Conservation (phyloP, 371 early-diverging fungal species). For the Apophysomyces sp. region DNA sequence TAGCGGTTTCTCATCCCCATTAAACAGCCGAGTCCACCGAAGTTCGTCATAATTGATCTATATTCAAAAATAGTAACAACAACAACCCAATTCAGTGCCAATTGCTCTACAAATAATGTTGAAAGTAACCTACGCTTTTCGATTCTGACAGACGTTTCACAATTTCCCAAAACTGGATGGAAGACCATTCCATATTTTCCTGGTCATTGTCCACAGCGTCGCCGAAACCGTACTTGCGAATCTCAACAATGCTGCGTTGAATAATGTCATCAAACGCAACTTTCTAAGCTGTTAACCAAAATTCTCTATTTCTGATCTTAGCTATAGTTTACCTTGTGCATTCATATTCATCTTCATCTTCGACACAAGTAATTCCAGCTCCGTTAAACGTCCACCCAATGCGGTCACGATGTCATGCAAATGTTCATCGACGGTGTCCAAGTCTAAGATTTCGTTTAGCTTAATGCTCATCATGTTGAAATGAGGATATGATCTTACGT, state of each 20-base stretch:
- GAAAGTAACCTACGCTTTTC: conserved; percentile 59
- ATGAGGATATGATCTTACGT: conserved; percentile 26
- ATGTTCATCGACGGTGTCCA: conserved; percentile 43
- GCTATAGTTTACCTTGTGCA: conserved; percentile 63
- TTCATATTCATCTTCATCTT: conserved; percentile 78
- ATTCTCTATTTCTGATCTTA: too few relatives aligned
- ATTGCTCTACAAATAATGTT: too few relatives aligned
- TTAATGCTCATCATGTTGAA: not conserved
- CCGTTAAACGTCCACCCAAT: conserved; percentile 89
- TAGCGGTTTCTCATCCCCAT: conserved; percentile 74
- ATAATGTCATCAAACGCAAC: conserved; percentile 85
- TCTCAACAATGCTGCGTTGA: conserved; percentile 72
- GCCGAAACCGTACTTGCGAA: conserved; percentile 82
- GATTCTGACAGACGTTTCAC: conserved; percentile 56
- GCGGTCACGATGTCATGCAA: conserved; percentile 58
- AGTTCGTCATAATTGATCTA: conserved; percentile 77
- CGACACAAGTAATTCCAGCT: conserved; percentile 82
- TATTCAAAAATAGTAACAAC: not conserved
- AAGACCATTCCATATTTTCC: conserved; percentile 57
- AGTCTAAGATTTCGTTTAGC: not conserved
- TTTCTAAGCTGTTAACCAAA: conserved; percentile 19
- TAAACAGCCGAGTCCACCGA: conserved; percentile 76
- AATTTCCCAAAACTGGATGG: conserved; percentile 79
- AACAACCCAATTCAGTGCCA: too few relatives aligned
- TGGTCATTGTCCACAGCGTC: conserved; percentile 59